Evolutionary conservation across 78 protist genomes (phyloP).

Genomic region (Dictyostelium firmibasis): DNA sequence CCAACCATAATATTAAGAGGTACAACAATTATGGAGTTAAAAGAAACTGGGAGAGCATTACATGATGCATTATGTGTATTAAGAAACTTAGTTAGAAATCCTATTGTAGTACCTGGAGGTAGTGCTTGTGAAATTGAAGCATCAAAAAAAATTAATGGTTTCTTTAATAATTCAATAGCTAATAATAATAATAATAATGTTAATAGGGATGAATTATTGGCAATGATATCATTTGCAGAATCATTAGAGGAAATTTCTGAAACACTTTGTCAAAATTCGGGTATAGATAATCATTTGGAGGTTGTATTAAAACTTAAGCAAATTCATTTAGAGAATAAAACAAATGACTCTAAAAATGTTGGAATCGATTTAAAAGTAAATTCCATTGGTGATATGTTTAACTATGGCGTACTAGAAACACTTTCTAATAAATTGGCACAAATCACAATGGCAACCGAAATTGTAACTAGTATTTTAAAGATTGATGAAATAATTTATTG

Average conservation of each 20-base stretch:
- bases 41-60: slow-evolving; percentile 63
- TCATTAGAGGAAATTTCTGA: slow-evolving; percentile 37
- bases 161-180: neutral
- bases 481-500: slow-evolving; percentile 18
- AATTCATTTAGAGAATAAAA: neutral
- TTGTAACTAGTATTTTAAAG: slow-evolving; percentile 18
- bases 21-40: slow-evolving; percentile 19
- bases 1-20: slow-evolving; percentile 58
- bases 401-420: slow-evolving; percentile 47
- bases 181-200: neutral
- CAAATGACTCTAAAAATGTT: neutral
- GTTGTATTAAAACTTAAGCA: neutral
- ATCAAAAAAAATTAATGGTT: neutral
- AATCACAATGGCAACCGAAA: slow-evolving; percentile 64
- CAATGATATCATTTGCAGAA: slow-evolving; percentile 46
- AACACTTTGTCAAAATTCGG: slow-evolving; percentile 37
- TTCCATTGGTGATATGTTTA: slow-evolving; percentile 17
- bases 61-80: slow-evolving; percentile 70
- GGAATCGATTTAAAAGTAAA: slow-evolving; percentile 32
- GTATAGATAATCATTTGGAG: slow-evolving; percentile 28
- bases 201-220: neutral
- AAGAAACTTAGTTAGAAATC: slow-evolving; percentile 23
- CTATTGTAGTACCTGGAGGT: slow-evolving; percentile 60
- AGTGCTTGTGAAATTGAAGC: slow-evolving; percentile 68
- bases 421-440: slow-evolving; percentile 35